Base-by-base conservation (phyloP, 768 basidiomycete species). In the Mycena rosella region DNA sequence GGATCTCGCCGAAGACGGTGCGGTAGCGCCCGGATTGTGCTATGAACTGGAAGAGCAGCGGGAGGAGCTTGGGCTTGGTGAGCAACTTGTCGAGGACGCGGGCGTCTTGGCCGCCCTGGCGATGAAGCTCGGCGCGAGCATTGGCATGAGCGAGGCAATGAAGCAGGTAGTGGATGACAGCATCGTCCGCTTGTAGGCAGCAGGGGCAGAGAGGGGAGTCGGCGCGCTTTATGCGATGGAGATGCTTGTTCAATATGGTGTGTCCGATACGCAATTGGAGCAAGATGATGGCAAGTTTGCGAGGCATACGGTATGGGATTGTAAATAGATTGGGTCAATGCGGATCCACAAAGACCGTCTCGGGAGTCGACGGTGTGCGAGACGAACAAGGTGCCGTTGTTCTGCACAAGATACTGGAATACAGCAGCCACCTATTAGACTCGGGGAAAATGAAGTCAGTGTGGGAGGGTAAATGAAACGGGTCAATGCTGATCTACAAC, bases 1-100 rank as follows among this genome's bases (percentile, higher is more conserved):
- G 10, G 73, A 78, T 1, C 70, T 74, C n/a, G 75, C 80, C 78
- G 24, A 72, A 36, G 14, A 72, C 68, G 9, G 69, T 26, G 49
- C 71, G 74, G 36, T n/a, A n/a, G n/a, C n/a, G n/a, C n/a, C n/a
- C n/a, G n/a, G n/a, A n/a, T n/a, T n/a, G n/a, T n/a, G n/a, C 57
- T 0, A 65, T 18, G 32, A 30, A 65, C 0, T 34, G 51, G 49
- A 59, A 59, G 26, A 65, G 51, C 34, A 32, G 57, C 18, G 57
- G 57, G 26, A 53, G 0, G n/a, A 53, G 17, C 18, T 65, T 52
- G 13, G 36, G n/a, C 5, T 3, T 2, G n/a, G 30, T 32, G 6
- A 65, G 56, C 0, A 65, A 30, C 15, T 58, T 65, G n/a, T n/a
- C n/a, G n/a, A 60, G 13, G 11, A n/a, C 17, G 2, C 26, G 9